Conservation (phyloP, 306 rosid species). For the Ziziphus jujuba region DNA sequence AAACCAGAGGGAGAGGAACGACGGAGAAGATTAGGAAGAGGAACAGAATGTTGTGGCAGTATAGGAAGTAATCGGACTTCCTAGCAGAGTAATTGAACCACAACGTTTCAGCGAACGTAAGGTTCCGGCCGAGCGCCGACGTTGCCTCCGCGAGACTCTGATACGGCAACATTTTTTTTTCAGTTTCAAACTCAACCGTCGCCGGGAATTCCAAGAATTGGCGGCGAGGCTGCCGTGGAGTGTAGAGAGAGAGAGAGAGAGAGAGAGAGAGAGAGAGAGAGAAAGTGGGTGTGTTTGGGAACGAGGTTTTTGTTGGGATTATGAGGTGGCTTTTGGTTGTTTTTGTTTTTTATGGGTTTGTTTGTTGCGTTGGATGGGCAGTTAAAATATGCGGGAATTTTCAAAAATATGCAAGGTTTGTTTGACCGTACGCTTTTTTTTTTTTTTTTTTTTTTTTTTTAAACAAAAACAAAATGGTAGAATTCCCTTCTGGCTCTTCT, state of each 20-base stretch:
- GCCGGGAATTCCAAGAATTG: constrained; percentile 14
- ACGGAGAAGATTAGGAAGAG: constrained; percentile 63
- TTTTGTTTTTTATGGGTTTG: background rate
- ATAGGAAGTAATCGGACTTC: constrained; percentile 72
- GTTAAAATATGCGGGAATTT: constrained; percentile 48
- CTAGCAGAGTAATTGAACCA: constrained; percentile 81
- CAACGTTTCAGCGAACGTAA: constrained; percentile 57
- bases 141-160: constrained; percentile 49
- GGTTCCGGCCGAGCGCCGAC: constrained; percentile 57
- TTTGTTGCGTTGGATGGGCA: background rate
- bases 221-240: background rate
- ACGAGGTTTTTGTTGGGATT: background rate
- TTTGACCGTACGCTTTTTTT: background rate
- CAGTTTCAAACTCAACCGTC: background rate
- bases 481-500: too few relatives aligned
- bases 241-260: background rate
- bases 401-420: background rate
- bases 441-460: too few relatives aligned
- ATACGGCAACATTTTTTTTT: constrained; percentile 76
- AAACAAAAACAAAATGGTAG: too few relatives aligned
- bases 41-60: constrained; percentile 69
- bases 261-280: background rate
- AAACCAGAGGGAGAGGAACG: constrained; percentile 56
- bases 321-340: background rate
- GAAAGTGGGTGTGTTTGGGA: background rate